Conservation (phyloP, 2,329 filamentous ascomycete genomes). For the Epichloe sp. region DNA sequence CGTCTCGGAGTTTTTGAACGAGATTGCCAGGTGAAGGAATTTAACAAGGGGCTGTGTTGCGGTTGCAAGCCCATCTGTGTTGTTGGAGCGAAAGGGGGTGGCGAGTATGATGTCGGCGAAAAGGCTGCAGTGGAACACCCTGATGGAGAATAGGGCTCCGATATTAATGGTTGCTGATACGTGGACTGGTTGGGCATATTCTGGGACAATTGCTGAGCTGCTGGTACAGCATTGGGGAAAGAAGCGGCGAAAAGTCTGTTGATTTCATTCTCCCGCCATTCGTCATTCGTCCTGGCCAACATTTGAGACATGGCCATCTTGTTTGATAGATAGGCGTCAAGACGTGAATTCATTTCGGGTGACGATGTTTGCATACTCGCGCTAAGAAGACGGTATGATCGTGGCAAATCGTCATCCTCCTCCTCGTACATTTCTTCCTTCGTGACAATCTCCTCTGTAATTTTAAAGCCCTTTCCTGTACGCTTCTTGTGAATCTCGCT, state of each 20-base stretch:
- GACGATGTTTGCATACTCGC: slow-evolving; percentile 48
- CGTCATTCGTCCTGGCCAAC: slow-evolving; percentile 21
- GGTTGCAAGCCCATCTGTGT: neutral
- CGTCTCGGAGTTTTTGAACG: neutral
- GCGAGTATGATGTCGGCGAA: slow-evolving; percentile 1
- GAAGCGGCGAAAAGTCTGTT: slow-evolving; percentile 33
- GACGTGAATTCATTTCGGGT: slow-evolving; percentile 45
- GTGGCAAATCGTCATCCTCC: slow-evolving; percentile 68
- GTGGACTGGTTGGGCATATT: slow-evolving; percentile 1
- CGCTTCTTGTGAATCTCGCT: slow-evolving; percentile 85
- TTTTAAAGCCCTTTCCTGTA: slow-evolving; percentile 68
- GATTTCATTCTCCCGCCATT: slow-evolving; percentile 32
- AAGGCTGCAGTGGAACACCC: neutral
- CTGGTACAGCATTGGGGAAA: slow-evolving; percentile 26
- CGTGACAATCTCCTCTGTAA: slow-evolving; percentile 74
- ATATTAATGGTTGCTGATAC: neutral
- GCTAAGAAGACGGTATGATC: slow-evolving; percentile 50
- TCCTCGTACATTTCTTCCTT: slow-evolving; percentile 97
- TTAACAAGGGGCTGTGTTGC: neutral
- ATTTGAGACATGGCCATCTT: slow-evolving; percentile 30
- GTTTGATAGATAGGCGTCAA: slow-evolving; percentile 36
- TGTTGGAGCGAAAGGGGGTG: neutral
- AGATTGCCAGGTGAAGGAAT: neutral
- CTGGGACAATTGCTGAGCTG: slow-evolving; percentile 11
- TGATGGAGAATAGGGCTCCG: slow-evolving; percentile 1